Base-by-base conservation (phyloP, 495 filamentous ascomycete species). In the Aspergillus cavernicola region DNA sequence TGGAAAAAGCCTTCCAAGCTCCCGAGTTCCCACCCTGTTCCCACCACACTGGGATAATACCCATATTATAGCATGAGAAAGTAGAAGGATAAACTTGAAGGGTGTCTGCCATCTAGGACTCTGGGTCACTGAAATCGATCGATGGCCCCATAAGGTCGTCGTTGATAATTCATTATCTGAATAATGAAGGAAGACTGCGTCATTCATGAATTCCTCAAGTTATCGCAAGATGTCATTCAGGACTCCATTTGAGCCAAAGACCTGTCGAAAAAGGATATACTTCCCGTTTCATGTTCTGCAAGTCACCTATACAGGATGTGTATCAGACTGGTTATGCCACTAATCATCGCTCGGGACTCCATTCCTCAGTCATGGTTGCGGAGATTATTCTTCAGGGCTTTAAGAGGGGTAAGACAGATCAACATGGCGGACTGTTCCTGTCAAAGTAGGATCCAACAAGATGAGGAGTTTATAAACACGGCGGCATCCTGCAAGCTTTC, bases 31-130 rank as follows among this genome's bases (percentile, higher is more conserved):
- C n/a, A n/a, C 33, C 9, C 24, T 28, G 4, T 28, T 4, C 24
- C 24, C 24, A 28, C 24, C 24, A 52, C 52, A 47, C 47, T 48
- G 22, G 32, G 31, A 19, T 47, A 26, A 8, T 31, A 26, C 26
- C 24, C 24, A 28, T 31, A 49, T 49, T 31, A 44, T 26, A 10
- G 20, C n/a, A 15, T 45, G 26, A 23, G 12, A 28, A 31, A 28
- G 24, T 28, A 28, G 24, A 28, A 28, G 9, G 24, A 28, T 9
- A 28, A 9, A 4, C 4, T 28, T 28, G 24, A 9, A 28, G 24
- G 24, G 24, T 4, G 32, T 35, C n/a, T 15, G 12, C 12, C 10
- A 31, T 31, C 28, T 11, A 31, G 28, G 28, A 31, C n/a, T n/a
- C n/a, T n/a, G n/a, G n/a, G n/a, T n/a, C n/a, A n/a, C n/a, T n/a